Conservation (phyloP, 768 basidiomycete genomes). For the Gloeophyllum trabeum region DNA sequence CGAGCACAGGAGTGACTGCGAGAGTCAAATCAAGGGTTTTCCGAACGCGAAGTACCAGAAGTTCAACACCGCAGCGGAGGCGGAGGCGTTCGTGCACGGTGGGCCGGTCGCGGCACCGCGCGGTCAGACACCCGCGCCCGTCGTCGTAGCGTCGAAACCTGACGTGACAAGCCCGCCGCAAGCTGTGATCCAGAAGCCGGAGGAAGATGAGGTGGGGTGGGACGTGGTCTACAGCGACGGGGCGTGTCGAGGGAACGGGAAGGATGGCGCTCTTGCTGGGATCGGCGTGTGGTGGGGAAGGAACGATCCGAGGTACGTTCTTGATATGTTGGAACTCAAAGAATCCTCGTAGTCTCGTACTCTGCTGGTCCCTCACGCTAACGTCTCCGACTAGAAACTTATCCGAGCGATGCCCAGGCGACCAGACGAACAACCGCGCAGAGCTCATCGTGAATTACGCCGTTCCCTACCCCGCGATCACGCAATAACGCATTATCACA, state of each 20-base stretch:
- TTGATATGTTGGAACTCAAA: too few species aligned
- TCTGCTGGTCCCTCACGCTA: too few species aligned
- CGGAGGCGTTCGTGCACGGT: constrained; percentile 35
- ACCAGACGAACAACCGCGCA: constrained; percentile 81
- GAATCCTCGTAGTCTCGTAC: too few species aligned
- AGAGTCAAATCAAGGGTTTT: constrained; percentile 57
- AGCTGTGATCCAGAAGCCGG: constrained; percentile 1
- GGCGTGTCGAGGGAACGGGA: constrained; percentile 77
- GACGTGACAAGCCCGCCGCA: not conserved
- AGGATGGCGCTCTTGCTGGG: constrained; percentile 56
- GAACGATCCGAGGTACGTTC: constrained; percentile 44
- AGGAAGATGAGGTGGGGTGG: constrained; percentile 17
- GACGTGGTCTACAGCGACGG: constrained; percentile 79
- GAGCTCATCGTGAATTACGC: constrained; percentile 61
- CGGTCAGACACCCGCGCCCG: not conserved
- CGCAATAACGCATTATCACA: constrained; percentile 17
- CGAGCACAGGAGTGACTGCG: constrained; percentile 54
- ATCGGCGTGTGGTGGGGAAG: constrained; percentile 86
- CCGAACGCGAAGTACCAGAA: constrained; percentile 55
- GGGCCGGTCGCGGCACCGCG: not conserved
- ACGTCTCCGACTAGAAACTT: too few species aligned
- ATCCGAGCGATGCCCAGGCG: constrained; percentile 71
- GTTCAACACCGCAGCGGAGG: constrained; percentile 43
- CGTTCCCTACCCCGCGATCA: constrained; percentile 1
- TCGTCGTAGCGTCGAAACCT: constrained; percentile 1